Conservation (phyloP, 2,329 filamentous ascomycete genomes). For the Ascochyta lentis region DNA sequence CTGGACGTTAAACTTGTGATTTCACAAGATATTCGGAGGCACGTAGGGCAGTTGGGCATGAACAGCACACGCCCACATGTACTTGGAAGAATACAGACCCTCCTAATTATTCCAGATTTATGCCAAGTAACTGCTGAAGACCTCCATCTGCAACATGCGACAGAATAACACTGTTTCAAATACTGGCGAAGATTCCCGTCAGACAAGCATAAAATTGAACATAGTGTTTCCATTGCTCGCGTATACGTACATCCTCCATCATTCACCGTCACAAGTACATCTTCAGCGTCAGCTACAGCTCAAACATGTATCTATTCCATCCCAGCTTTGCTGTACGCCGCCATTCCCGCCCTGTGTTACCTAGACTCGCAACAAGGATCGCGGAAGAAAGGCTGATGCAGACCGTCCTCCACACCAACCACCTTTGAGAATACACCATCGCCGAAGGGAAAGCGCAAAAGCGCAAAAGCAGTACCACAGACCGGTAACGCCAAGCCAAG, state of each 20-base stretch:
- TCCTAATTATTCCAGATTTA: too few species aligned
- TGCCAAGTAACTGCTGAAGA: too few species aligned
- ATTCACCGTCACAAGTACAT: neutral
- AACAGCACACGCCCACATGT: too few species aligned
- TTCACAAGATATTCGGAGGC: too few species aligned
- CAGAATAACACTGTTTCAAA: too few species aligned
- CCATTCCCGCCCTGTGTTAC: conserved; percentile 13
- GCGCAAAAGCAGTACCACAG: conserved; percentile 1
- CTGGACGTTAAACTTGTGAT: too few species aligned
- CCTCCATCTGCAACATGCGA: too few species aligned
- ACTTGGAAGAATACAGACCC: too few species aligned
- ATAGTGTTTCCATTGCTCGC: conserved; percentile 12
- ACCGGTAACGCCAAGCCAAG: conserved; percentile 17
- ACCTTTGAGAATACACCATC: conserved; percentile 17
- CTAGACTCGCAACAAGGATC: conserved; percentile 17
- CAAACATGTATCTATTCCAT: conserved; percentile 5
- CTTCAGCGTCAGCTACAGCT: conserved; percentile 12
- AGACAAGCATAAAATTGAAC: neutral
- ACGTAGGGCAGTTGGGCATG: too few species aligned
- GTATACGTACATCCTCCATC: conserved; percentile 14
- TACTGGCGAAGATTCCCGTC: too few species aligned
- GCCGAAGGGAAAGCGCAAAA: conserved; percentile 10
- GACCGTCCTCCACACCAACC: neutral
- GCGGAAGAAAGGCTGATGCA: conserved; percentile 14
- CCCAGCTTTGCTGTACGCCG: conserved; percentile 12